Evolutionary conservation across 352 stramenopile genomes (phyloP).

Genomic region (Phytophthora sansomeana): DNA sequence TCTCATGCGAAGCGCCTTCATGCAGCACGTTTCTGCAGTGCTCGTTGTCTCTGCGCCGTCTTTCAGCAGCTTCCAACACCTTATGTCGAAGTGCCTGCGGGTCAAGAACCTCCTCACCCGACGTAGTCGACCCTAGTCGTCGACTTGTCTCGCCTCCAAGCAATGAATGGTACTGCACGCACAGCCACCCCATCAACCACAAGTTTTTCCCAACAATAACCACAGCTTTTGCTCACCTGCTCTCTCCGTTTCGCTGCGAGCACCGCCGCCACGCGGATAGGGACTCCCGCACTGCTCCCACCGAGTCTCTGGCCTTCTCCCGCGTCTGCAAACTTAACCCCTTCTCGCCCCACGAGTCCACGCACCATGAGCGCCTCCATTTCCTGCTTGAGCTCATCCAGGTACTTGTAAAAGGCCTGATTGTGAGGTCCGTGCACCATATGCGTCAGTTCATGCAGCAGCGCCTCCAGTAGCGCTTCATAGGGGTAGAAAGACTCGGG

Average conservation of each 20-base stretch:
- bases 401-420: constrained; percentile 68
- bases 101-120: constrained; percentile 15
- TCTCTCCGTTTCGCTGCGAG: constrained; percentile 48
- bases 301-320: constrained; percentile 50
- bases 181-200: neutral
- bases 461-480: constrained; percentile 70
- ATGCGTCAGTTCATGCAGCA: constrained; percentile 79
- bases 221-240: constrained; percentile 32
- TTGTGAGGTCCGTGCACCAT: constrained; percentile 77
- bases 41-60: constrained; percentile 52
- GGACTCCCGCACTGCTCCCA: constrained; percentile 3
- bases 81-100: constrained; percentile 44
- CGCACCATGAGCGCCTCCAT: constrained; percentile 68
- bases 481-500: constrained; percentile 54
- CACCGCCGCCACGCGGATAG: constrained; percentile 41
- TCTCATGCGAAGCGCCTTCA: constrained; percentile 39
- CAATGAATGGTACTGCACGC: constrained; percentile 46
- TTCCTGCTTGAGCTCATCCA: constrained; percentile 69
- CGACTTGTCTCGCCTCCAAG: constrained; percentile 46
- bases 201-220: neutral
- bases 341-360: constrained; percentile 52
- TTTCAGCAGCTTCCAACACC: constrained; percentile 63
- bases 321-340: constrained; percentile 51
- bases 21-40: constrained; percentile 38
- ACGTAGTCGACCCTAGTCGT: constrained; percentile 36